Percentiles rank a stretch among this genome's conserved stretches.
Conservation (phyloP, 176 grass and related monocot genomes). For the Rhynchospora tenuis region DNA sequence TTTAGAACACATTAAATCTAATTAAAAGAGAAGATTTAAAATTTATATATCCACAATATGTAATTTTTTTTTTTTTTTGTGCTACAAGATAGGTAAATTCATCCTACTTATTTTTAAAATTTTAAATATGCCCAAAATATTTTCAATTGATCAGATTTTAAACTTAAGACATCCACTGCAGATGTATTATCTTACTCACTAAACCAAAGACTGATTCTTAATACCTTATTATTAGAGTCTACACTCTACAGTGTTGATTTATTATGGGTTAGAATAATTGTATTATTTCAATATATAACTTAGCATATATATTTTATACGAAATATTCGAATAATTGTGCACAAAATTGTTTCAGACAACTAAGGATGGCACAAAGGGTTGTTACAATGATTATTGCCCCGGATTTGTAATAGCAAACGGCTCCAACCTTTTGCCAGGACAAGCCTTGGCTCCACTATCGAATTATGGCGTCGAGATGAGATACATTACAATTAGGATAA, state of each 20-base stretch:
- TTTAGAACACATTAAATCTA: too few relatives aligned
- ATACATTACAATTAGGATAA: conserved; percentile 22
- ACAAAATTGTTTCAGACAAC: conserved; percentile 5
- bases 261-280: not conserved
- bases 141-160: not conserved
- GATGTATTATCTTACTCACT: too few relatives aligned
- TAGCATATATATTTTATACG: not conserved
- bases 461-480: conserved; percentile 5
- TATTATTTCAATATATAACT: not conserved
- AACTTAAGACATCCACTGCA: not conserved
- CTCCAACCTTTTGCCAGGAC: conserved; percentile 15
- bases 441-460: conserved; percentile 18
- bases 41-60: too few relatives aligned
- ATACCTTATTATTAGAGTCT: not conserved
- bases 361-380: conserved; percentile 18
- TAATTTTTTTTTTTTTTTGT: too few relatives aligned
- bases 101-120: not conserved
- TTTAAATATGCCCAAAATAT: not conserved
- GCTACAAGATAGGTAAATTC: too few relatives aligned
- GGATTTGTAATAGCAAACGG: conserved; percentile 34
- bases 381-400: conserved; percentile 18
- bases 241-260: not conserved
- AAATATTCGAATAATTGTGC: not conserved
- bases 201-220: too few relatives aligned
- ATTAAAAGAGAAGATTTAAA: too few relatives aligned